A percentile compares a stretch with the other conserved stretches of the same genome.
phyloP scores from a whole-genome alignment of 495 filamentous ascomycete species.

The Hamigera avellanea region DNA sequence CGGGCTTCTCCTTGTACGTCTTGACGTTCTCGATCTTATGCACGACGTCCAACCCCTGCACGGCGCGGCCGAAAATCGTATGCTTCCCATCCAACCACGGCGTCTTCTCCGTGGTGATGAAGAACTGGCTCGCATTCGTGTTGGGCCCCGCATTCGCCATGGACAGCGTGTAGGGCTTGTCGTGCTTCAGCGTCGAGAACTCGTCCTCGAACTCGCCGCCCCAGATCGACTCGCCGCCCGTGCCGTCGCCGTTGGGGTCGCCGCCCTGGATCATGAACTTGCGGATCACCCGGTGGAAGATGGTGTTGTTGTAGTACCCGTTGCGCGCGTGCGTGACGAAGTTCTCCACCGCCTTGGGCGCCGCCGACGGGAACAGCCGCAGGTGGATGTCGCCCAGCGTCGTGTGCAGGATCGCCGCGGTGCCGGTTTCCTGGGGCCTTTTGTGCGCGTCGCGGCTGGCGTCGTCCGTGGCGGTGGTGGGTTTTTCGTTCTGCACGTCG shows the following conservation, averaged over 20 bases:
- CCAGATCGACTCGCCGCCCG: constrained; percentile 95
- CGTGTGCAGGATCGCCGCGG: constrained; percentile 78
- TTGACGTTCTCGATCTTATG: constrained; percentile 90
- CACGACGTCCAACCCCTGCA: constrained; percentile 87
- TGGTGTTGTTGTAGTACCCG: constrained; percentile 93
- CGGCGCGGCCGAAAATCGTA: constrained; percentile 85
- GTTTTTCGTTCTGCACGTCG: constrained; percentile 94
- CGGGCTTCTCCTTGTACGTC: constrained; percentile 91
- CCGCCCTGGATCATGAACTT: constrained; percentile 98
- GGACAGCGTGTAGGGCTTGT: constrained; percentile 89
- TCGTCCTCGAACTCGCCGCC: constrained; percentile 93
- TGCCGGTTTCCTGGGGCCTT: constrained; percentile 54
- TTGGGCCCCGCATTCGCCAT: constrained; percentile 96
- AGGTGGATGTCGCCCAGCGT: constrained; percentile 92
- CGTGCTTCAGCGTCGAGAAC: constrained; percentile 81
- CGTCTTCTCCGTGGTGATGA: constrained; percentile 95
- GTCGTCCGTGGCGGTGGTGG: constrained; percentile 42
- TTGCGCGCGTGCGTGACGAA: constrained; percentile 83
- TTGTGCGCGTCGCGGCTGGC: too few species aligned
- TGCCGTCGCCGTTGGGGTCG: constrained; percentile 90
- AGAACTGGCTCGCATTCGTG: constrained; percentile 79
- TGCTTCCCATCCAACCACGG: constrained; percentile 96
- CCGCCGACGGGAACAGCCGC: constrained; percentile 83
- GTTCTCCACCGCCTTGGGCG: constrained; percentile 96
- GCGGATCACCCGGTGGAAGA: constrained; percentile 93